Conservation (phyloP, 208 protist species). For the Leishmania tarentolae region DNA sequence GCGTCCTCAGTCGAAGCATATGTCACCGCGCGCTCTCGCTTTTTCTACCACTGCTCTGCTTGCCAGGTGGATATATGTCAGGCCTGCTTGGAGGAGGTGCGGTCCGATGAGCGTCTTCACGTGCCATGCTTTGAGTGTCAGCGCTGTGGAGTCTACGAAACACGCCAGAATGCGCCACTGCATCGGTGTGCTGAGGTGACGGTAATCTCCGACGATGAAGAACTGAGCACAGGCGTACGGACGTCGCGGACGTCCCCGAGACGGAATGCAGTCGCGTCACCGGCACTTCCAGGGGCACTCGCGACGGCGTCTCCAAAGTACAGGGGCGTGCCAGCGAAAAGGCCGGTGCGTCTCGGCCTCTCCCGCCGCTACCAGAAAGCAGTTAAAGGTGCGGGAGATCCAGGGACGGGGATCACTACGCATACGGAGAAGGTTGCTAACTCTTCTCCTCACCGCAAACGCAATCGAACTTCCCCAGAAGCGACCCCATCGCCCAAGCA, state of each 20-base stretch:
- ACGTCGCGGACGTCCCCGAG: background rate
- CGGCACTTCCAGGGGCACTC: background rate
- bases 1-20: background rate
- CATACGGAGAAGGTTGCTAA: background rate
- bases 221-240: background rate
- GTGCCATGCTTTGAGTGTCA: slow-evolving; percentile 79
- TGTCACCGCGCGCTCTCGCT: background rate
- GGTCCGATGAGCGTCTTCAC: slow-evolving; percentile 65
- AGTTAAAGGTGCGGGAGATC: background rate
- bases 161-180: slow-evolving; percentile 34
- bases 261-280: background rate
- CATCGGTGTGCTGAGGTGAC: slow-evolving; percentile 37
- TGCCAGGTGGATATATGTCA: slow-evolving; percentile 77
- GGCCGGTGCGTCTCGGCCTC: slow-evolving; percentile 16
- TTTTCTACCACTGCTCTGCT: slow-evolving; percentile 67
- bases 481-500: background rate
- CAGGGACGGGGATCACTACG: background rate
- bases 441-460: background rate
- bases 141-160: slow-evolving; percentile 53
- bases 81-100: slow-evolving; percentile 59
- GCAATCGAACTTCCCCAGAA: slow-evolving; percentile 1
- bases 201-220: background rate
- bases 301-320: background rate
- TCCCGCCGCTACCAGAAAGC: background rate
- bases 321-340: background rate